These are phyloP conservation scores for Scleroderma bovista DNA, from an alignment of 768 basidiomycete species.

Conservation along the genomic window DNA sequence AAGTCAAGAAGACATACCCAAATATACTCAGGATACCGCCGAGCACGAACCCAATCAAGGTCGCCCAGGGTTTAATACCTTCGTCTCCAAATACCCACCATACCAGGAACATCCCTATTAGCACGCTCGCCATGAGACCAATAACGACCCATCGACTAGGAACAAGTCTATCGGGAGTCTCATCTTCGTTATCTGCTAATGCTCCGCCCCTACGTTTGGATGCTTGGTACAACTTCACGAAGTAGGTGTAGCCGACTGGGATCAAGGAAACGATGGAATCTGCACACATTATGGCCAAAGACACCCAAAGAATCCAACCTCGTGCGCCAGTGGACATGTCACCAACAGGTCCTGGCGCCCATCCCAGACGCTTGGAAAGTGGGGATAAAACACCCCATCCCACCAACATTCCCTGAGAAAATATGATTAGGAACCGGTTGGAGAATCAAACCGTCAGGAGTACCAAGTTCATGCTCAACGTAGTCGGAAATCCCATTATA, in stretches of 20 bases:
- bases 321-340: slow-evolving; percentile 87
- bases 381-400: slow-evolving; percentile 96
- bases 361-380: slow-evolving; percentile 70
- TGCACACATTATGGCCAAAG: slow-evolving; percentile 92
- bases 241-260: slow-evolving; percentile 60
- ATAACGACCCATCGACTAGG: slow-evolving; percentile 70
- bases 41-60: slow-evolving; percentile 73
- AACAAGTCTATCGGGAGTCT: slow-evolving; percentile 76
- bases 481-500: slow-evolving; percentile 97
- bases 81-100: slow-evolving; percentile 88
- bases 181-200: slow-evolving; percentile 48
- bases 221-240: slow-evolving; percentile 28
- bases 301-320: slow-evolving; percentile 96
- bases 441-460: slow-evolving; percentile 13
- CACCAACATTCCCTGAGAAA: slow-evolving; percentile 80
- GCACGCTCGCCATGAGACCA: slow-evolving; percentile 59
- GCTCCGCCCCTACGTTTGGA: slow-evolving; percentile 20
- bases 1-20: slow-evolving; percentile 48
- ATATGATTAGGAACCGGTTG: slow-evolving; percentile 1
- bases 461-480: slow-evolving; percentile 88
- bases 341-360: slow-evolving; percentile 91
- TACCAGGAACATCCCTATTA: slow-evolving; percentile 71
- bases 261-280: slow-evolving; percentile 85
- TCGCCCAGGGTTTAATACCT: slow-evolving; percentile 95
- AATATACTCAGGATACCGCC: slow-evolving; percentile 84